A percentile compares a stretch with the other conserved stretches of the same genome.
phyloP scores from a whole-genome alignment of 2,329 filamentous ascomycete species.

The Cryphonectria nitschkei region DNA sequence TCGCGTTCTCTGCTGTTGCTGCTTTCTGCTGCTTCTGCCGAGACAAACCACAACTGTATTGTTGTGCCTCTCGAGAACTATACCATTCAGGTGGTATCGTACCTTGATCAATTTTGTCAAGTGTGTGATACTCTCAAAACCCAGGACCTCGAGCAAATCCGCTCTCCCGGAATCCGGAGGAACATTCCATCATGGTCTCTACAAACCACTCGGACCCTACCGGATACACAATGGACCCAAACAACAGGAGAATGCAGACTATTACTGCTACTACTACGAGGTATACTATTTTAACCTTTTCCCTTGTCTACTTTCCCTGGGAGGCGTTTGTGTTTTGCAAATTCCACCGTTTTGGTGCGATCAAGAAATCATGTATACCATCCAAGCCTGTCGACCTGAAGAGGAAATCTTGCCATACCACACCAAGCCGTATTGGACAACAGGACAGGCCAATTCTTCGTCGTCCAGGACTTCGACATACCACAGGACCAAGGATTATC shows the following conservation, averaged over 20 bases:
- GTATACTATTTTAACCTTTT: conserved; percentile 57
- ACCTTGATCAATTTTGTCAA: conserved; percentile 25
- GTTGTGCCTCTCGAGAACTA: conserved; percentile 28
- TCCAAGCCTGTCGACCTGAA: conserved; percentile 31
- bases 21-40: conserved; percentile 16
- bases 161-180: conserved; percentile 43
- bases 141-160: conserved; percentile 33
- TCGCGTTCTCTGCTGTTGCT: conserved; percentile 15
- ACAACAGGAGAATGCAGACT: conserved; percentile 62
- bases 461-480: neutral
- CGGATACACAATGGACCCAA: conserved; percentile 52
- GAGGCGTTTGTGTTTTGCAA: conserved; percentile 45
- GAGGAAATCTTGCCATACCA: conserved; percentile 22
- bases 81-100: conserved; percentile 18
- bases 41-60: conserved; percentile 20
- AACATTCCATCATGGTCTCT: conserved; percentile 55
- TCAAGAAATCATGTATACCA: conserved; percentile 29
- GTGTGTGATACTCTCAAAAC: conserved; percentile 24
- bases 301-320: conserved; percentile 51
- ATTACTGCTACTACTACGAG: conserved; percentile 60
- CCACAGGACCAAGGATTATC: neutral
- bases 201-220: conserved; percentile 48
- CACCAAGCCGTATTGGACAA: neutral
- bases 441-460: neutral
- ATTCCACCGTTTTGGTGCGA: conserved; percentile 10